Evolutionary conservation across 2,329 filamentous ascomycete species (phyloP), one percentile per base, ranked within the genome.

Genomic region (Fonsecaea erecta): DNA sequence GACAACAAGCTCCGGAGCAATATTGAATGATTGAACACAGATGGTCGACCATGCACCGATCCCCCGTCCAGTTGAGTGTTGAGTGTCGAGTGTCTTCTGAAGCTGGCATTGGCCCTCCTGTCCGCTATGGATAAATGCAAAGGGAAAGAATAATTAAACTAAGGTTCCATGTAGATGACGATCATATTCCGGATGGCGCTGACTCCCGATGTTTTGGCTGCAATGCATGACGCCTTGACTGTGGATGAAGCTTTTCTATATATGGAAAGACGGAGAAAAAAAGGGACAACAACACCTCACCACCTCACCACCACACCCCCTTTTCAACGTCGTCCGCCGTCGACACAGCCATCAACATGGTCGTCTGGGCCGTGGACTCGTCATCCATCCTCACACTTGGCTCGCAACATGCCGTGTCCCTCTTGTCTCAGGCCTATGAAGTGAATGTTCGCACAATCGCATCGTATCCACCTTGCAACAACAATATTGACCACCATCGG

Each of bases 401-500:
- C 32, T 34, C 2, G 7, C 32, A 34, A 34, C 4, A 34, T 34
- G 6, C 6, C 5, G 12, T 34, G 11, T 26, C 24, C 43, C 2
- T 48, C 24, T 48, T 11, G n/a, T 16, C 3, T 9, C 43, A 48
- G 37, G 16, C 37, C n/a, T 3, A 40, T 40, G 37, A 5, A 14
- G 37, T n/a, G 5, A 16, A 3, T n/a, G 37, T n/a, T 7, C 11
- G 28, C 3, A 30, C 3, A 30, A 30, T 30, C 8, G 3, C 35
- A 12, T 37, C 11, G 34, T 37, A 37, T 37, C 35, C 35, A 37
- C 35, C 35, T 37, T 16, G 12, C 35, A 46, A n/a, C 18, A 43
- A 28, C 55, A 37, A 58, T 24, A 37, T 58, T 40, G n/a, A 43
- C 46, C 32, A 51, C 57, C 16, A 46, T 18, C 57, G 57, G 57